These are phyloP conservation scores for Trichoderma breve DNA, from an alignment of 2,329 filamentous ascomycete genomes.

Conservation along the genomic window DNA sequence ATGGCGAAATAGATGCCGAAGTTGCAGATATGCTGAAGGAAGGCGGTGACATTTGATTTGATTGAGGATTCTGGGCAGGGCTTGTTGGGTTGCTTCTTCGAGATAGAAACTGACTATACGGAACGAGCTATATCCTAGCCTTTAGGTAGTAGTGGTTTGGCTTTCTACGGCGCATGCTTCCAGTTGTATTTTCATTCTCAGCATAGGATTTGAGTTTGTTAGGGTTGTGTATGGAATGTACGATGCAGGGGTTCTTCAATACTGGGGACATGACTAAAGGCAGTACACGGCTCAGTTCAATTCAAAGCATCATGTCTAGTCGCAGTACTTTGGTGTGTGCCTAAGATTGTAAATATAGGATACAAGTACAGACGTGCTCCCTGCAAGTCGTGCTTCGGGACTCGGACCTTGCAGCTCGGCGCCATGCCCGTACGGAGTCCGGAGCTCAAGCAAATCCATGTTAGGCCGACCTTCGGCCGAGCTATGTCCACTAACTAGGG, in stretches of 20 bases:
- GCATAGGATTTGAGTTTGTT: neutral
- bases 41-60: neutral
- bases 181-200: neutral
- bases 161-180: neutral
- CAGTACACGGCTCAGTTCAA: neutral
- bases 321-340: no score
- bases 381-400: neutral
- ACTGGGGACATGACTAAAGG: neutral
- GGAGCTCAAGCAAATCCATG: neutral
- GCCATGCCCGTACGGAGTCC: slow-evolving; percentile 2
- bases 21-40: slow-evolving; percentile 56
- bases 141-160: neutral
- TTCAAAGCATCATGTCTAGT: neutral
- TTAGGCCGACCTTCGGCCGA: neutral
- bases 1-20: slow-evolving; percentile 56
- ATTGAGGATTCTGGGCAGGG: neutral
- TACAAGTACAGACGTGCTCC: no score
- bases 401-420: slow-evolving; percentile 8
- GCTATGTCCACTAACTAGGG: neutral
- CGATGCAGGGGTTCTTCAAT: neutral
- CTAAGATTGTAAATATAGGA: no score
- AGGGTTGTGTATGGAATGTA: neutral
- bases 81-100: neutral
- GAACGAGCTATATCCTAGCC: neutral
- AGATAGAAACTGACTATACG: neutral